Evolutionary conservation across 1,284 basidiomycete species (phyloP).

Genomic region (Clitocybe nebularis): DNA sequence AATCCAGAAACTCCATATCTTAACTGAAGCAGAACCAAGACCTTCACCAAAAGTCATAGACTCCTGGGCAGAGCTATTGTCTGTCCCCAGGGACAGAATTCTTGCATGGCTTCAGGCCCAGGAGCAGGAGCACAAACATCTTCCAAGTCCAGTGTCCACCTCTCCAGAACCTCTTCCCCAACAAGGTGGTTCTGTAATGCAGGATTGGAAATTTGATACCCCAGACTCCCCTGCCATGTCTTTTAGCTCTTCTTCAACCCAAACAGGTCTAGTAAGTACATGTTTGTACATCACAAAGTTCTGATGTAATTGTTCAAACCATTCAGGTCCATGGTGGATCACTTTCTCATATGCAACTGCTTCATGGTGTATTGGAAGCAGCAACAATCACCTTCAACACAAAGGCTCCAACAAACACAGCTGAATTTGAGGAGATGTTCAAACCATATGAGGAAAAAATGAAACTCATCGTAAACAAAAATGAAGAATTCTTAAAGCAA

Average conservation of each 20-base stretch:
- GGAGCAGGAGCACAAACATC: conserved; percentile 10
- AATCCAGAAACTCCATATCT: conserved; percentile 22
- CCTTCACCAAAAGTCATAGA: conserved; percentile 25
- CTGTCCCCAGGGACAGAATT: conserved; percentile 23
- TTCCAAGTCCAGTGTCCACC: conserved; percentile 28
- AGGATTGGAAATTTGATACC: conserved; percentile 15
- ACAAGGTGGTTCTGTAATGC: too few relatives aligned
- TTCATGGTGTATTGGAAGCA: conserved; percentile 15
- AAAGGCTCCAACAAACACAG: conserved; percentile 1
- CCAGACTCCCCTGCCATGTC: conserved; percentile 13
- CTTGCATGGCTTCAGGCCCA: conserved; percentile 21
- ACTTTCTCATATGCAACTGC: conserved; percentile 8
- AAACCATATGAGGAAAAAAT: conserved; percentile 11
- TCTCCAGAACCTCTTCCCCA: conserved; percentile 27
- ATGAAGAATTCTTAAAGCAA: not conserved
- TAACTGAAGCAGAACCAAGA: conserved; percentile 21
- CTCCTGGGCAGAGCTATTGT: conserved; percentile 30
- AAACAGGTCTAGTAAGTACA: not conserved
- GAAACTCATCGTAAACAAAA: conserved; percentile 10
- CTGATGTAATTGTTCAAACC: not conserved
- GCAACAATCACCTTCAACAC: not conserved
- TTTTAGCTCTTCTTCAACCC: conserved; percentile 6
- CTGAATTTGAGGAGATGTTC: conserved; percentile 17
- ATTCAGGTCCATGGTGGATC: not conserved
- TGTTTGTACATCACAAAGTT: too few relatives aligned